phyloP scores from a whole-genome alignment of 192 early-diverging fungal species.

The Chytriomyces confervae region DNA sequence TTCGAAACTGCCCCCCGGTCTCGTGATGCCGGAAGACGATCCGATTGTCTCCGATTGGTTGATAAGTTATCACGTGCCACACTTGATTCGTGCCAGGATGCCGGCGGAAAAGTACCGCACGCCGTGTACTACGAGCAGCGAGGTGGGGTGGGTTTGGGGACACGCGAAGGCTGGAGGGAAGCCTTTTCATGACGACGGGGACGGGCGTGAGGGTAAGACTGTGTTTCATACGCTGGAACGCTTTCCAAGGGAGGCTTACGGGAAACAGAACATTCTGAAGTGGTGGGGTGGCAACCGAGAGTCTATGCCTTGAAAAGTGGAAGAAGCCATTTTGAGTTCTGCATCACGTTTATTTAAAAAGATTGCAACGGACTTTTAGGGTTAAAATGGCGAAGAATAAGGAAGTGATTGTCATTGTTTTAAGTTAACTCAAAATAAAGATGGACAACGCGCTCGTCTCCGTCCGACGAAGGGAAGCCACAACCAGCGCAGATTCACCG shows the following conservation, averaged over 20 bases:
- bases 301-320: conserved; percentile 39
- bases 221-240: conserved; percentile 48
- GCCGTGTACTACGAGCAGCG: conserved; percentile 54
- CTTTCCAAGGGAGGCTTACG: conserved; percentile 48
- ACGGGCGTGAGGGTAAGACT: not conserved
- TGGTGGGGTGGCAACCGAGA: conserved; percentile 56
- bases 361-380: too few species aligned
- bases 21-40: conserved; percentile 36
- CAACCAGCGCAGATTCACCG: too few species aligned
- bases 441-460: too few species aligned
- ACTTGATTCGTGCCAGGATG: conserved; percentile 44
- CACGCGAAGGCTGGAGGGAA: conserved; percentile 3
- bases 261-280: conserved; percentile 47
- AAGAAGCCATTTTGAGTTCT: too few species aligned
- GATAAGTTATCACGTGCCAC: conserved; percentile 46
- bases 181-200: conserved; percentile 19
- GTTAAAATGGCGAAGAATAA: too few species aligned
- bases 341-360: too few species aligned
- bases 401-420: too few species aligned
- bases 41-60: conserved; percentile 51
- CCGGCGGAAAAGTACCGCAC: conserved; percentile 55
- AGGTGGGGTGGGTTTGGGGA: conserved; percentile 59
- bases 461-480: too few species aligned
- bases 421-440: too few species aligned
- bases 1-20: conserved; percentile 51